phyloP scores from a whole-genome alignment of 139 green algal species.

The Auxenochlorella pyrenoidosa region DNA sequence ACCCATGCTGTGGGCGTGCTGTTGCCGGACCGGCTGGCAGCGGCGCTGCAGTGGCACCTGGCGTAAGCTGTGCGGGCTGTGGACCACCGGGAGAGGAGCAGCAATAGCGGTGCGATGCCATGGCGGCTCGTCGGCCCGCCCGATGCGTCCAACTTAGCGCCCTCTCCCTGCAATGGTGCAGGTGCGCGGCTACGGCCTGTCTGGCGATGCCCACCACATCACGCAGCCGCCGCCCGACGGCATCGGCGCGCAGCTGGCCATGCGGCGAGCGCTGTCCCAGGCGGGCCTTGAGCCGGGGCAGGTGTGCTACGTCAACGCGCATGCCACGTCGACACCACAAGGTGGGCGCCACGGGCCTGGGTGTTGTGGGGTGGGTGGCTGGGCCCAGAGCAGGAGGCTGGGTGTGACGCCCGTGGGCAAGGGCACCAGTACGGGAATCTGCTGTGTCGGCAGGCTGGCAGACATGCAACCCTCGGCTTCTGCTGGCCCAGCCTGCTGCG shows the following conservation, averaged over 20 bases:
- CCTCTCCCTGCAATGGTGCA: constrained; percentile 5
- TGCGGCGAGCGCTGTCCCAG: constrained; percentile 63
- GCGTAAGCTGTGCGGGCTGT: no score
- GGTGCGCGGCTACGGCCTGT: constrained; percentile 88
- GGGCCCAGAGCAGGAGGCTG: no score
- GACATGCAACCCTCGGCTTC: no score
- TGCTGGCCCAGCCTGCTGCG: no score
- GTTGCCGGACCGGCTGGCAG: neutral
- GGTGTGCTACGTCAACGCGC: constrained; percentile 93
- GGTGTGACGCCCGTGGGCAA: no score
- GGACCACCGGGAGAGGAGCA: no score
- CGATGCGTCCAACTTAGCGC: no score
- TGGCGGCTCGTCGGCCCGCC: no score
- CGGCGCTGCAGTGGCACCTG: neutral
- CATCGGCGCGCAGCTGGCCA: constrained; percentile 68
- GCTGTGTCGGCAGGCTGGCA: no score
- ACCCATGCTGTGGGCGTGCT: neutral
- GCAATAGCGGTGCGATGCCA: no score
- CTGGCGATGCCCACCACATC: constrained; percentile 92
- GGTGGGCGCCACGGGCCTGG: constrained; percentile 33
- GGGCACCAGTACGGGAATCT: no score
- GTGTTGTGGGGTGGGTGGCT: no score
- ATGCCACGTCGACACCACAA: constrained; percentile 87
- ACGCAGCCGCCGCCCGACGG: constrained; percentile 79
- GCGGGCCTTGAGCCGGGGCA: constrained; percentile 58